Evolutionary conservation across 345 rosid species (phyloP), one percentile per base, ranked within the genome.

Genomic region (Limnanthes douglasii): DNA sequence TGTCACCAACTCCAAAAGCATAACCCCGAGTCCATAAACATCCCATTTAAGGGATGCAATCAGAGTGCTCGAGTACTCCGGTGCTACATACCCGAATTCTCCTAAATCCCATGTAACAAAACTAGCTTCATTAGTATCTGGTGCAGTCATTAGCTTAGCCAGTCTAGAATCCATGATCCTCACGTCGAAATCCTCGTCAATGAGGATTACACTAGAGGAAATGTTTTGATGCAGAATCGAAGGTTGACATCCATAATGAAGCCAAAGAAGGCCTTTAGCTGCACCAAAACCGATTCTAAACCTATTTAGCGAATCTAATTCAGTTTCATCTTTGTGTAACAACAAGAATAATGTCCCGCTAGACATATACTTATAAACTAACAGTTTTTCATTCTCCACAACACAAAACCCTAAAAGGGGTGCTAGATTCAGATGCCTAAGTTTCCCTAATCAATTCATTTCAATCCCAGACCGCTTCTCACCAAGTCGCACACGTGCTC

Each of bases 241-340:
- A 26, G 90, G 93, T 5, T 65, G 54, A 41, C 68, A 75, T 5
- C 93, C 93, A 27, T 88, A 86, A 53, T 88, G 97, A 28, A 88
- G 83, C 97, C 97, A 88, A 29, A 93, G 83, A 2, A 88, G 69
- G 23, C 90, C 90, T 5, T 78, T 66, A 8, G 90, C 86, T 4
- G 78, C 81, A 40, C 90, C 90, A 28, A 83, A 54, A 54, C 86
- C 78, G 11, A 88, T 66, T 60, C 65, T 64, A 34, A 73, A 66
- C 49, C 97, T 70, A 15, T 71, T 68, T 1, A 54, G 65, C 97
- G 95, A 88, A 49, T 83, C 93, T 21, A 88, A 30, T 9, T 41
- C 57, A 19, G 10, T 41, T 2, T 26, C 56, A 41, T 48, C 43
- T 1, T 62, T 57, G 24, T 73, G 78, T 8, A 88, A 28, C 63